These are phyloP conservation scores for Zygotorulaspora mrakii DNA, from an alignment of 1,139 yeast genomes.

Conservation along the genomic window DNA sequence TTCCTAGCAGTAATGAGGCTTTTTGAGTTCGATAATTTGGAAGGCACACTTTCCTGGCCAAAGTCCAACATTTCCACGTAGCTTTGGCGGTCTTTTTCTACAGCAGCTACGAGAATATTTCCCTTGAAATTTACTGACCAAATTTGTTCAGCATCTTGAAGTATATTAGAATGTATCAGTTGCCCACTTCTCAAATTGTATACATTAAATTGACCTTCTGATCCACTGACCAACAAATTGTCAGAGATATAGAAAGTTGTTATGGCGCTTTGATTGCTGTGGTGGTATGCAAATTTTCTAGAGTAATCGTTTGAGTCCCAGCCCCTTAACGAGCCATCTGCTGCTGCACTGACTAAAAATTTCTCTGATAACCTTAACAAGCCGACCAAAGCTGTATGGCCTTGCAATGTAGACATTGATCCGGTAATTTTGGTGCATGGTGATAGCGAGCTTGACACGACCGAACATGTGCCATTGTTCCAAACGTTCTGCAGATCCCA, in stretches of 20 bases:
- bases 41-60: conserved; percentile 30
- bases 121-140: conserved; percentile 94
- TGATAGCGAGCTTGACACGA: conserved; percentile 25
- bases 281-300: conserved; percentile 63
- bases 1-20: not conserved
- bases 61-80: conserved; percentile 82
- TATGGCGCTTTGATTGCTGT: conserved; percentile 85
- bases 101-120: conserved; percentile 86
- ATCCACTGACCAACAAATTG: conserved; percentile 80
- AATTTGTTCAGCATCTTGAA: conserved; percentile 76
- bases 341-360: conserved; percentile 91
- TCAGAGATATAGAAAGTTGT: conserved; percentile 93
- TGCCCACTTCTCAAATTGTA: conserved; percentile 83
- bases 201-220: conserved; percentile 72
- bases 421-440: conserved; percentile 33
- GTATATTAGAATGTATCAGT: conserved; percentile 63
- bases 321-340: conserved; percentile 83
- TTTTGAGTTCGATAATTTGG: not conserved
- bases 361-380: conserved; percentile 72
- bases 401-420: conserved; percentile 43
- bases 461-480: conserved; percentile 32
- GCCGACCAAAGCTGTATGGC: conserved; percentile 90
- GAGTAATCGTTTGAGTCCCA: conserved; percentile 88
- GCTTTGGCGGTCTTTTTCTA: conserved; percentile 62
- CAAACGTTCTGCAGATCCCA: conserved; percentile 67